Evolutionary conservation across 805 yeast species (phyloP).

Genomic region (Pichia rugopelliculosa): DNA sequence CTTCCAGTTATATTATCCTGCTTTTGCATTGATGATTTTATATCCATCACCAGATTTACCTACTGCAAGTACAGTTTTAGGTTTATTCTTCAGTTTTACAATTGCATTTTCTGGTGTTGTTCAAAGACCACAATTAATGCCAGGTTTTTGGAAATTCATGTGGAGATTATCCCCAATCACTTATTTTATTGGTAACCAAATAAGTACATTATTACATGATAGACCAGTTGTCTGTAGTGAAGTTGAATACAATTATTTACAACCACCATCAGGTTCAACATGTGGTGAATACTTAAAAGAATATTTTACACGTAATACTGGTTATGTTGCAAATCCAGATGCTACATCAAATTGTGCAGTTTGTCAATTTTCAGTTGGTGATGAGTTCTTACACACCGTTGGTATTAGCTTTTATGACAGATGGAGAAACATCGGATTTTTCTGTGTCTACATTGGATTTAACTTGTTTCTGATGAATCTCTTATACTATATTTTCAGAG

Average conservation of each 20-base stretch:
- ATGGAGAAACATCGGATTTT: conserved; percentile 65
- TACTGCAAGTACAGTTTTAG: conserved; percentile 54
- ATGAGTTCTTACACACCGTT: conserved; percentile 37
- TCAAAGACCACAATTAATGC: conserved; percentile 51
- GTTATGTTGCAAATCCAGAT: conserved; percentile 50
- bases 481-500: conserved; percentile 30
- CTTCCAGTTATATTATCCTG: conserved; percentile 38
- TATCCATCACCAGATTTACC: conserved; percentile 59
- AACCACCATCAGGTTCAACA: conserved; percentile 55
- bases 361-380: conserved; percentile 40
- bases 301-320: conserved; percentile 35
- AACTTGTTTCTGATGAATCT: conserved; percentile 36
- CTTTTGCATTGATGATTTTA: conserved; percentile 46
- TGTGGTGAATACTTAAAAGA: conserved; percentile 48
- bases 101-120: conserved; percentile 66
- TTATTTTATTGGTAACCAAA: conserved; percentile 50
- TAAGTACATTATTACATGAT: conserved; percentile 43
- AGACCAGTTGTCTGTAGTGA: conserved; percentile 42
- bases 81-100: conserved; percentile 49
- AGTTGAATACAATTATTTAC: conserved; percentile 43
- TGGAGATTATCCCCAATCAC: conserved; percentile 68
- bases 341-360: conserved; percentile 44
- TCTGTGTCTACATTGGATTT: conserved; percentile 50
- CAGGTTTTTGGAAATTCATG: conserved; percentile 83
- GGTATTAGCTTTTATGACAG: conserved; percentile 38